phyloP scores from a whole-genome alignment of 1,284 basidiomycete species.

The Leccinum fuscescens region DNA sequence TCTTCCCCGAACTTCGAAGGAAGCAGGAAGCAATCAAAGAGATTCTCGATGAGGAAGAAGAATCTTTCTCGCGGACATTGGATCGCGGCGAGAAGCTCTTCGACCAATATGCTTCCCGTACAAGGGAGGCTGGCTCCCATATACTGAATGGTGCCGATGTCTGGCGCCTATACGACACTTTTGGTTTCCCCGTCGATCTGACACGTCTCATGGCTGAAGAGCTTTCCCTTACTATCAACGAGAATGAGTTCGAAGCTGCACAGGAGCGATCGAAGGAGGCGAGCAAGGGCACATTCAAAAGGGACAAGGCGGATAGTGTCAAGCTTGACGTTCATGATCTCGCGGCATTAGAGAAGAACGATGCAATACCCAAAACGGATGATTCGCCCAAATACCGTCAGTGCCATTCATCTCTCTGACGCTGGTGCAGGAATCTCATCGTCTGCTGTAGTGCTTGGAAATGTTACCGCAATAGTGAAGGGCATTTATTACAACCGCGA shows the following conservation, averaged over 20 bases:
- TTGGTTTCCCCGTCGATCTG: conserved; percentile 96
- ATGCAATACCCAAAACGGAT: conserved; percentile 87
- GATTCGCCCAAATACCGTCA: conserved; percentile 89
- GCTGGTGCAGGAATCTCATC: neutral
- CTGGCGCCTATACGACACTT: conserved; percentile 98
- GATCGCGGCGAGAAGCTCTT: conserved; percentile 97
- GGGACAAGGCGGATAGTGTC: conserved; percentile 67
- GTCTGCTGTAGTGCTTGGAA: conserved; percentile 60
- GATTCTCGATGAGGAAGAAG: conserved; percentile 96
- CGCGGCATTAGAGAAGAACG: conserved; percentile 81
- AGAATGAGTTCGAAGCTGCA: conserved; percentile 88
- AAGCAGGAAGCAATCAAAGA: conserved; percentile 87
- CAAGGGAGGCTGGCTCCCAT: conserved; percentile 63
- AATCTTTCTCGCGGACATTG: conserved; percentile 93
- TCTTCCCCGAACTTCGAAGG: conserved; percentile 93
- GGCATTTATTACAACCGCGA: conserved; percentile 84
- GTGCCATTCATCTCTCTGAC: neutral
- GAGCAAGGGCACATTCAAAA: conserved; percentile 79
- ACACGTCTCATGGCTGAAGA: conserved; percentile 99
- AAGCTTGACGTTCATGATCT: conserved; percentile 97
- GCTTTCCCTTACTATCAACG: conserved; percentile 81
- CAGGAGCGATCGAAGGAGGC: conserved; percentile 89
- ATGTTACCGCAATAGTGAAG: conserved; percentile 76
- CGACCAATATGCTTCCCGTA: conserved; percentile 81
- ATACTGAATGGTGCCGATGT: conserved; percentile 89